Evolutionary conservation across 345 rosid genomes (phyloP).

Genomic region (Abelmoschus esculentus): DNA sequence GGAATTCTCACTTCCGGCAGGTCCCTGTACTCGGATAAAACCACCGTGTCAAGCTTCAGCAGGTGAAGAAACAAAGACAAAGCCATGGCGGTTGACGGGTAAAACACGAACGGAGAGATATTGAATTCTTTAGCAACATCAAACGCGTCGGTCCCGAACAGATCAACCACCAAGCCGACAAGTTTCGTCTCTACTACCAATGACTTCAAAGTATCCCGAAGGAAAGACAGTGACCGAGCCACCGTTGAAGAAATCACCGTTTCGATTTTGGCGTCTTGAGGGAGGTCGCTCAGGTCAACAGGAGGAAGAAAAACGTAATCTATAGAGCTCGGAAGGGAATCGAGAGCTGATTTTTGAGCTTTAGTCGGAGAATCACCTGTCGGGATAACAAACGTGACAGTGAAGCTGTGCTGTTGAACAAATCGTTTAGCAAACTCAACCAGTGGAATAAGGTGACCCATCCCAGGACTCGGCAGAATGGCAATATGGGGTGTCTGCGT

Average conservation of each 20-base stretch:
- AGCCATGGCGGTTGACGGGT: slow-evolving; percentile 37
- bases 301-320: slow-evolving; percentile 44
- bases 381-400: slow-evolving; percentile 42
- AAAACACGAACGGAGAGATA: slow-evolving; percentile 45
- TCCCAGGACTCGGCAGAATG: slow-evolving; percentile 56
- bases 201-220: slow-evolving; percentile 29
- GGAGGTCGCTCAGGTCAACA: slow-evolving; percentile 32
- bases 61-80: slow-evolving; percentile 42
- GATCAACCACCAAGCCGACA: slow-evolving; percentile 45
- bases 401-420: slow-evolving; percentile 30
- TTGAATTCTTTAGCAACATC: slow-evolving; percentile 52
- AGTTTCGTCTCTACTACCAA: slow-evolving; percentile 24
- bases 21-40: slow-evolving; percentile 53
- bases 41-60: slow-evolving; percentile 38
- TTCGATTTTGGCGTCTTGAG: slow-evolving; percentile 25
- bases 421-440: slow-evolving; percentile 53
- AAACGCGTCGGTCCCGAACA: slow-evolving; percentile 60
- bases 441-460: slow-evolving; percentile 82
- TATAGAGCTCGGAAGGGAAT: slow-evolving; percentile 45
- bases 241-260: slow-evolving; percentile 43
- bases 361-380: slow-evolving; percentile 42
- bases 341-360: slow-evolving; percentile 37
- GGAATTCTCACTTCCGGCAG: slow-evolving; percentile 46
- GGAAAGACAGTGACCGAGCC: slow-evolving; percentile 41
- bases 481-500: slow-evolving; percentile 33